Evolutionary conservation across 768 basidiomycete species (phyloP), one percentile per base, ranked within the genome.

Genomic region (Brasilioporus rufonigricans): DNA sequence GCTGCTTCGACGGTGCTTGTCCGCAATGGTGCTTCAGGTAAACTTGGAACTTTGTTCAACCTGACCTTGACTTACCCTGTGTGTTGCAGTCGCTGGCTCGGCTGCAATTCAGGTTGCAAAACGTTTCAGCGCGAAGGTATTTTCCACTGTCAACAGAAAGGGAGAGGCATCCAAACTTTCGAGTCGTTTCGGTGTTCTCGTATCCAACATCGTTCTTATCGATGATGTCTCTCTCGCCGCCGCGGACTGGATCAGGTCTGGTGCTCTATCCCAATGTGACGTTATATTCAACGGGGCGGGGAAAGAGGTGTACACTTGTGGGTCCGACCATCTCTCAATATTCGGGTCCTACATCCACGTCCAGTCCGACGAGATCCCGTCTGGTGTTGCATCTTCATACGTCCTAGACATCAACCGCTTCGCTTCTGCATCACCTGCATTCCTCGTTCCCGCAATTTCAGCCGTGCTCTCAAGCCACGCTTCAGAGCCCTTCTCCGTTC

Each of bases 321-420:
- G 61, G 3, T 41, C 31, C 1, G 60, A 70, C 19, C 19, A 57
- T 31, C 60, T 69, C 16, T 68, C 68, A 9, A 46, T 55, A 2
- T 60, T 70, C 18, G 68, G 68, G 4, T 56, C 48, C 4, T 69
- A 70, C 12, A 45, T 69, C 32, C 68, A 68, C 21, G 35, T 64
- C 33, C 64, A 60, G 45, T 61, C 51, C 38, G 48, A 55, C 31
- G 59, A 60, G 14, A 21, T 26, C 26, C 41, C 66, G 0, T 31
- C 59, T n/a, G 64, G 58, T 10, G n/a, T n/a, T n/a, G n/a, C n/a
- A n/a, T n/a, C n/a, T n/a, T n/a, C n/a, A n/a, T n/a, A n/a, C n/a
- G n/a, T n/a, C n/a, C n/a, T n/a, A n/a, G n/a, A n/a, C n/a, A n/a
- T n/a, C n/a, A n/a, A n/a, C n/a, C n/a, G n/a, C n/a, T n/a, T n/a